Evolutionary conservation across 176 grass and related monocot genomes (phyloP), one percentile per base, ranked within the genome.

Genomic region (Tillandsia leiboldiana): DNA sequence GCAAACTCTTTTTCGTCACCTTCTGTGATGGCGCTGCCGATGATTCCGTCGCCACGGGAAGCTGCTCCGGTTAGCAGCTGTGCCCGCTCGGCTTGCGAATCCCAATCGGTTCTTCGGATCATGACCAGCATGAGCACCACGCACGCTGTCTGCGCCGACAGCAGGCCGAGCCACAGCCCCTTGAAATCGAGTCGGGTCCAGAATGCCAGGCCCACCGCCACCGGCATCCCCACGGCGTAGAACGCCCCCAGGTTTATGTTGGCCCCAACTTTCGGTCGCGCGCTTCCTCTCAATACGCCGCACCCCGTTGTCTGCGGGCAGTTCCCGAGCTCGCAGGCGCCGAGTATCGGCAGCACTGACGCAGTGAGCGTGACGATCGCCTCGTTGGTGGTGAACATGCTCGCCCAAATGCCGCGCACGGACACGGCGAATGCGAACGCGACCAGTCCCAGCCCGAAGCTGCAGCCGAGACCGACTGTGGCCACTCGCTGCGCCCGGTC

Each of bases 181-280:
- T 65, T 77, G 69, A 96, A 96, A 50, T 96, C 91, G 51, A 87
- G 76, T 64, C 51, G 68, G 49, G 11, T 77, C 91, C 91, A 85
- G 75, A 96, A 96, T 0, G 91, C 84, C 42, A 96, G 66, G 56
- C 78, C 73, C 65, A 96, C 81, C 2, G 91, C 87, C 8, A 96
- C 91, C 0, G 91, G 91, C 57, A 82, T 87, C 49, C 91, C 91
- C 11, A 96, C 81, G 1, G 82, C 81, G 73, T 96, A 96, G 80
- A 96, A 96, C 0, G 91, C 84, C 7, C 91, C 81, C 53, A 96
- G 91, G 81, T 96, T 96, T 71, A 96, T 87, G 76, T 83, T 73
- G 13, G 87, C 87, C n/a, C 84, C 91, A 51, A 84, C 87, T 73
- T 57, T 87, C 63, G 91, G 91, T 28, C 86, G 24, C 4, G 91